phyloP scores from a whole-genome alignment of 768 basidiomycete species.

The Dendrothele bispora region DNA sequence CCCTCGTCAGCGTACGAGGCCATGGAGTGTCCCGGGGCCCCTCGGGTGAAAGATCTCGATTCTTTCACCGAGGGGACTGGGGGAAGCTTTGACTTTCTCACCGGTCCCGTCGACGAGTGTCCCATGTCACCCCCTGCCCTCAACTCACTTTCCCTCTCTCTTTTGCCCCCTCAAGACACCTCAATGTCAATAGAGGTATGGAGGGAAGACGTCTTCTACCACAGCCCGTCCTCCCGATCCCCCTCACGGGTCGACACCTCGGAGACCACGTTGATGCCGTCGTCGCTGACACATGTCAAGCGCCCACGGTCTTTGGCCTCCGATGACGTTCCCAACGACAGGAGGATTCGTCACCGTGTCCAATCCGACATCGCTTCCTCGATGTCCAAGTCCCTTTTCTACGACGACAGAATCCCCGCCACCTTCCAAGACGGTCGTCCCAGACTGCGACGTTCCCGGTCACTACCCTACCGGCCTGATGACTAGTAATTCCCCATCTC shows the following conservation, averaged over 20 bases:
- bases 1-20: constrained; percentile 16
- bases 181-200: constrained; percentile 39
- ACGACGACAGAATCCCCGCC: background rate
- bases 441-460: constrained; percentile 4
- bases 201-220: constrained; percentile 36
- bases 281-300: constrained; percentile 27
- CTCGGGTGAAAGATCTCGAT: constrained; percentile 54
- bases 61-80: constrained; percentile 60
- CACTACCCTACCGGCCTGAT: constrained; percentile 6
- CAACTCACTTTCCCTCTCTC: constrained; percentile 29
- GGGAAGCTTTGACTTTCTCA: constrained; percentile 52
- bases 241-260: constrained; percentile 4
- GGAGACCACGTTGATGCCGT: background rate
- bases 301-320: constrained; percentile 39
- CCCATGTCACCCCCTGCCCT: constrained; percentile 33
- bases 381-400: background rate
- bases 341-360: constrained; percentile 18
- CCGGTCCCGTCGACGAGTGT: constrained; percentile 35
- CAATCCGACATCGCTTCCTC: constrained; percentile 4
- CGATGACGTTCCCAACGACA: constrained; percentile 29
- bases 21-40: constrained; percentile 39
- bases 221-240: constrained; percentile 7
- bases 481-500: too few species aligned
- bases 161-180: constrained; percentile 25
- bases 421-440: constrained; percentile 1